These are phyloP conservation scores for Neurospora sp. DNA, from an alignment of 495 filamentous ascomycete species.

Conservation along the genomic window DNA sequence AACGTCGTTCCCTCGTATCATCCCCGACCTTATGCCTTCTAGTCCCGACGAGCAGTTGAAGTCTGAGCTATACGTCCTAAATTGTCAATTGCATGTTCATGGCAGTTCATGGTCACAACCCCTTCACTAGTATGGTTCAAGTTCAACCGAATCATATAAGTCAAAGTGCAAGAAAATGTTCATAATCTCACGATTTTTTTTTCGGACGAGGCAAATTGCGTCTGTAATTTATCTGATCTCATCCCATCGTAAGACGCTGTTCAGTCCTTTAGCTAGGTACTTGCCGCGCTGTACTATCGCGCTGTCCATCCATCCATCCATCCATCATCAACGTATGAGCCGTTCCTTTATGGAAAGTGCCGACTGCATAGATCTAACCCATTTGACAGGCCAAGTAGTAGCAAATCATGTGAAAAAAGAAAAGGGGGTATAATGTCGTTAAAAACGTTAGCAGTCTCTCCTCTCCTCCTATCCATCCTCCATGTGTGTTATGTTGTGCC, in stretches of 20 bases:
- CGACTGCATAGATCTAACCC: background rate
- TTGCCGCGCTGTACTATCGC: background rate
- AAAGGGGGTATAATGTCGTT: slow-evolving; percentile 9
- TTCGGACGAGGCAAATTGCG: background rate
- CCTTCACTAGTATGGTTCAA: too few relatives aligned
- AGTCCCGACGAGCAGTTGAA: too few relatives aligned
- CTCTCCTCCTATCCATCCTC: background rate
- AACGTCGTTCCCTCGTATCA: too few relatives aligned
- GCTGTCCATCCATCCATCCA: background rate
- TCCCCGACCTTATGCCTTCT: too few relatives aligned
- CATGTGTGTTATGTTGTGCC: background rate
- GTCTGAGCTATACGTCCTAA: too few relatives aligned
- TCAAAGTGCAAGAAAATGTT: background rate
- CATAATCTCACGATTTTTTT: background rate
- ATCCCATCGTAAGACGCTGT: background rate
- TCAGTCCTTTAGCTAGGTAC: background rate
- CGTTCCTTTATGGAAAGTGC: background rate
- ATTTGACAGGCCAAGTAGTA: background rate
- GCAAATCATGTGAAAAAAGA: slow-evolving; percentile 8
- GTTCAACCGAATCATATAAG: background rate
- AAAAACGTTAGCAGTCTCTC: background rate
- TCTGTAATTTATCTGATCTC: background rate
- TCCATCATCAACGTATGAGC: background rate
- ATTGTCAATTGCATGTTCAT: too few relatives aligned
- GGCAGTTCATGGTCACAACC: too few relatives aligned